Evolutionary conservation across 163 green algal genomes (phyloP), one percentile per base, ranked within the genome.

Genomic region (Trebouxia gelatinosa): DNA sequence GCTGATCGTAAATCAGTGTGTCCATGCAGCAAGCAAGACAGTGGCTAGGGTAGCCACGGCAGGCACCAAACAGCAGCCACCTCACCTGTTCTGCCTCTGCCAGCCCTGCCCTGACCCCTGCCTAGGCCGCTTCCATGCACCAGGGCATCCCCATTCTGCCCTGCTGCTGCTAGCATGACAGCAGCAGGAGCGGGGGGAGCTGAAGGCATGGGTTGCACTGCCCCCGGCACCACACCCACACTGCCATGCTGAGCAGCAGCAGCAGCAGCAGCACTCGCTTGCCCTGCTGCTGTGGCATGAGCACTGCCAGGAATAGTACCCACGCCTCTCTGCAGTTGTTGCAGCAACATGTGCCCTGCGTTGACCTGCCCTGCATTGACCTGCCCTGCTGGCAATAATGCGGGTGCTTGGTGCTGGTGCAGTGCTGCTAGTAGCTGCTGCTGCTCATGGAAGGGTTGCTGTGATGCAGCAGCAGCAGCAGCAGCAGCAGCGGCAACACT

Each of bases 301-400:
- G 59, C 26, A 37, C 59, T 70, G 59, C 59, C 13, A 28, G 19
- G 59, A 21, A n/a, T n/a, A n/a, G 37, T 75, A 38, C 66, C 19
- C 35, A 58, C 21, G n/a, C 21, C 35, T 40, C n/a, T 61, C 43
- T 80, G 75, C 31, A 80, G 75, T 61, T 80, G 75, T 32, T 59
- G 58, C 31, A 80, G 40, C 39, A 80, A 35, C 75, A 34, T 6
- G 28, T 31, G 17, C 17, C 37, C 67, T 7, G 28, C 32, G 32
- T 13, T 31, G 57, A 34, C 37, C 54, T 34, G 17, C 4, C 21
- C 21, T 17, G 21, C 16, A 6, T 37, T 19, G 39, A 50, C 59
- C 13, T 74, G 58, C 59, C 6, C 28, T 34, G 54, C n/a, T 37
- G 28, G 9, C 2, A 3, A 6, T 6, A 5, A 13, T 40, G 5